phyloP scores from a whole-genome alignment of 1,139 yeast genomes.

The Debaryomyces coudertii region DNA sequence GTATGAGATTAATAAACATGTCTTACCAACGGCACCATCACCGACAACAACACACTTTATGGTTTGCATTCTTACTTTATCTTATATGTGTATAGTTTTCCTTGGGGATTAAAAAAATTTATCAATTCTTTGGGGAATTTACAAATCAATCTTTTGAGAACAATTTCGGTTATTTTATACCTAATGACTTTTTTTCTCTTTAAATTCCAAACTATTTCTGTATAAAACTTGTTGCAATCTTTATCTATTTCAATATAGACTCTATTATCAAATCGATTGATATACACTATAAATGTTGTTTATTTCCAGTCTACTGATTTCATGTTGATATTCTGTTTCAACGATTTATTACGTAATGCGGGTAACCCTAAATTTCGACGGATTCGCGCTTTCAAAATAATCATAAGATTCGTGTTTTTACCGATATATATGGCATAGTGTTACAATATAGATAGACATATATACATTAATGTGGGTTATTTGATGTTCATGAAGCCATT shows the following conservation, averaged over 20 bases:
- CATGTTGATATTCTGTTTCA: slow-evolving; percentile 9
- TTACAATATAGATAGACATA: slow-evolving; percentile 1
- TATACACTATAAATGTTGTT: slow-evolving; percentile 4
- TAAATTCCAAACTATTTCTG: slow-evolving; percentile 2
- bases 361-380: slow-evolving; percentile 6
- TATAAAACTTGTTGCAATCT: not conserved
- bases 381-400: not conserved
- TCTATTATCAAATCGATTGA: slow-evolving; percentile 1
- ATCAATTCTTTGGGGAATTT: not conserved
- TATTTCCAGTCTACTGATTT: slow-evolving; percentile 3
- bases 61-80: slow-evolving; percentile 61
- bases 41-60: slow-evolving; percentile 97
- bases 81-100: not conserved
- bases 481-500: slow-evolving; percentile 39
- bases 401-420: slow-evolving; percentile 6
- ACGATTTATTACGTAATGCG: slow-evolving; percentile 7
- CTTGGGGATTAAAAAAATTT: not conserved
- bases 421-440: slow-evolving; percentile 1
- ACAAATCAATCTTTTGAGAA: not conserved
- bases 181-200: not conserved
- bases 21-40: slow-evolving; percentile 97
- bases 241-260: slow-evolving; percentile 3
- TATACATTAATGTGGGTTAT: slow-evolving; percentile 13
- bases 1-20: slow-evolving; percentile 87
- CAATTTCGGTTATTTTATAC: not conserved